Evolutionary conservation across 2,329 filamentous ascomycete genomes (phyloP).

Genomic region (Claviceps paspali): DNA sequence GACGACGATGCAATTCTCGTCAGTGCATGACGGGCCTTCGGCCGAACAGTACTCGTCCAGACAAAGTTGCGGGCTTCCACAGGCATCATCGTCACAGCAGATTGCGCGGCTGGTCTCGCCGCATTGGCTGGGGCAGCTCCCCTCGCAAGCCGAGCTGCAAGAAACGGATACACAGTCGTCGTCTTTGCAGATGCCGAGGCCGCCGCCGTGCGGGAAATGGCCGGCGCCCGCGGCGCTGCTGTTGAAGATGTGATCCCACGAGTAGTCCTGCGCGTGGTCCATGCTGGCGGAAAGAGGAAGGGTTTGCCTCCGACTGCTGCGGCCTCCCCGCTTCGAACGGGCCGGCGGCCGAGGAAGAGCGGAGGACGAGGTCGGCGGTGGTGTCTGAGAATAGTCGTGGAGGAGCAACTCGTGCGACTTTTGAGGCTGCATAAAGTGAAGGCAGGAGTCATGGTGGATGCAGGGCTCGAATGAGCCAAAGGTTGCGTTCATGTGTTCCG

Average conservation of each 20-base stretch:
- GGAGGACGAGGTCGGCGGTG: neutral
- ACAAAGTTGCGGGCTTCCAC: constrained; percentile 13
- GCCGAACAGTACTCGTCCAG: constrained; percentile 20
- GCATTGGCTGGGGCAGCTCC: constrained; percentile 20
- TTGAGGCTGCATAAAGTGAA: constrained; percentile 9
- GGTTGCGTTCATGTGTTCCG: constrained; percentile 12
- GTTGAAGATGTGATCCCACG: constrained; percentile 9
- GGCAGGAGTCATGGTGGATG: constrained; percentile 19
- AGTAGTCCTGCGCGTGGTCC: constrained; percentile 5
- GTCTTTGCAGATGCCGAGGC: constrained; percentile 6
- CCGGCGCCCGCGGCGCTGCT: constrained; percentile 4
- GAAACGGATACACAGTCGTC: constrained; percentile 18
- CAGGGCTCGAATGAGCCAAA: constrained; percentile 14
- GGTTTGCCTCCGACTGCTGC: neutral
- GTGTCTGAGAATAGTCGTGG: constrained; percentile 5
- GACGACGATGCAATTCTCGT: constrained; percentile 18
- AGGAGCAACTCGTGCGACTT: constrained; percentile 7
- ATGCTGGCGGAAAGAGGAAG: constrained; percentile 2
- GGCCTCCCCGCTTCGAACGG: neutral
- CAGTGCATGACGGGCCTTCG: constrained; percentile 20
- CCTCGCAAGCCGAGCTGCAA: constrained; percentile 21
- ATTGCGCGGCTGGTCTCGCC: constrained; percentile 16
- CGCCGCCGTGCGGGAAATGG: neutral
- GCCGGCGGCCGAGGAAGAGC: neutral
- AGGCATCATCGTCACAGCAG: constrained; percentile 22